These are phyloP conservation scores for Pittosporum tobira DNA, from an alignment of 129 eudicot species.

Conservation along the genomic window DNA sequence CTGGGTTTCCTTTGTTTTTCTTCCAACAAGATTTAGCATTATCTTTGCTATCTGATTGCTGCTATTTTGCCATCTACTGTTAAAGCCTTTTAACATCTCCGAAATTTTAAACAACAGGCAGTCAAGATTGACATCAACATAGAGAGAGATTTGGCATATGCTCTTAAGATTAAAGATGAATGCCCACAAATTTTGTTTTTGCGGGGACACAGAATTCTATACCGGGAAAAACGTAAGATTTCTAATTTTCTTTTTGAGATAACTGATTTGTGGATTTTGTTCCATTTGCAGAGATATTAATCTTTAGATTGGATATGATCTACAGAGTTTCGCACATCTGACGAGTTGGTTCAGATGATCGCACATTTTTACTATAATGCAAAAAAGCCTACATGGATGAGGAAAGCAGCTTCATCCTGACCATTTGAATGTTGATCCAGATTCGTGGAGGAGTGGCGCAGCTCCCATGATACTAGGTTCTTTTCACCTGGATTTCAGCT, in stretches of 20 bases:
- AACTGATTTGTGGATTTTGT: neutral
- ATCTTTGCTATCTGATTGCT: no score
- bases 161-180: slow-evolving; percentile 76
- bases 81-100: neutral
- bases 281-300: neutral
- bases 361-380: slow-evolving; percentile 89
- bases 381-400: slow-evolving; percentile 71
- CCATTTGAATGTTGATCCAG: slow-evolving; percentile 6
- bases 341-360: slow-evolving; percentile 88
- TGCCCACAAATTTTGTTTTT: slow-evolving; percentile 86
- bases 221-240: slow-evolving; percentile 63
- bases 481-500: no score
- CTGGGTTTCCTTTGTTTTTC: neutral
- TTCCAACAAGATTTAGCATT: no score
- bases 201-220: slow-evolving; percentile 70
- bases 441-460: no score
- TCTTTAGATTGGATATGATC: neutral
- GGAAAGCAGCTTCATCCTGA: slow-evolving; percentile 22
- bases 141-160: slow-evolving; percentile 90
- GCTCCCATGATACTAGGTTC: no score
- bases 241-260: neutral
- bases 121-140: slow-evolving; percentile 90
- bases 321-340: slow-evolving; percentile 68
- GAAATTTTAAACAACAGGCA: slow-evolving; percentile 36
- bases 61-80: neutral